Base-by-base conservation (phyloP, 306 rosid genomes). In the Quercus ilex region DNA sequence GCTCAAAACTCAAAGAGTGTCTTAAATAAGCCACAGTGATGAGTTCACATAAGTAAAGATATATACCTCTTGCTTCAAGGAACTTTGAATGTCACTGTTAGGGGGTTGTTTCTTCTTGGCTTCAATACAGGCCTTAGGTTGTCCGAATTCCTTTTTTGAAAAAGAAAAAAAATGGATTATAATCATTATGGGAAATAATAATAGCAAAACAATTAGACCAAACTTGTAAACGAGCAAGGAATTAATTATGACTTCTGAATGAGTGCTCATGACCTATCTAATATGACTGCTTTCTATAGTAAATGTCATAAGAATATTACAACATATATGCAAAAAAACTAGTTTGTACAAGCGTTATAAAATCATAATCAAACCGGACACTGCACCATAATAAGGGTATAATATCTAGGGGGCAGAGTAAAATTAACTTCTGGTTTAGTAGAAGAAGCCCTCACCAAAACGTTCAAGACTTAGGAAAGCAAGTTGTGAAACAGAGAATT, bases 1-100 rank as follows among this genome's bases (percentile, higher is more conserved):
- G 4, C 14, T 75, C 65, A 70, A 25, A 41, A 41, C 46, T 41
- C 46, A 41, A 41, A 38, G 49, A 82, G 74, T 74, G 49, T 78
- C 51, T 38, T 67, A 56, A 25, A 68, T 18, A 74, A 57, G 63
- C 23, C 75, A 11, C 20, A 58, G 53, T 67, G 74, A 69, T 33
- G 57, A 55, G 55, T 59, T 19, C 26, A 68, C 25, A 28, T 12
- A 57, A 28, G 69, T 70, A 55, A 77, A 73, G 79, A 69, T 68
- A 56, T 69, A 46, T 87, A 92, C 97, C 98, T 92, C 98, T 76
- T 83, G 88, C 70, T 87, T 87, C 87, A 92, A 89, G 75, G 95
- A 92, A 82, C 77, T 83, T 74, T 92, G 88, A 84, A 77, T 87
- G 78, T 88, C 80, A 67, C 84, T 77, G 53, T 78, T 78, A 41